phyloP scores from a whole-genome alignment of 2,329 filamentous ascomycete genomes.

The Scleromitrula shiraiana region DNA sequence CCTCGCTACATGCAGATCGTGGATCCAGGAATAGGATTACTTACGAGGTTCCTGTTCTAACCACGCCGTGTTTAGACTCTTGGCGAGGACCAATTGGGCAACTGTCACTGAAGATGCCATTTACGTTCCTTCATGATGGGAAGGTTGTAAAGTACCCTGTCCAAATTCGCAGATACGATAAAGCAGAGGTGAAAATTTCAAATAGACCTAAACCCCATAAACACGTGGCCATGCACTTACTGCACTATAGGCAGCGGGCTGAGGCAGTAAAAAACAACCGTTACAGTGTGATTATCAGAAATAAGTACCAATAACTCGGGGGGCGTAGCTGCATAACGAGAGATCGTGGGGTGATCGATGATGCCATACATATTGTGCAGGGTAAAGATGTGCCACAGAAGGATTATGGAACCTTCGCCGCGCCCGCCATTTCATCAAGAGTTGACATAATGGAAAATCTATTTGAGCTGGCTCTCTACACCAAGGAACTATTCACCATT shows the following conservation, averaged over 20 bases:
- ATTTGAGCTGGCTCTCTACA: neutral
- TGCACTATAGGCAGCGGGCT: too few species aligned
- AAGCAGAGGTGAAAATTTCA: neutral
- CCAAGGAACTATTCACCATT: too few species aligned
- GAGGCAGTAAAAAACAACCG: neutral
- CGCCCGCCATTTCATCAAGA: neutral
- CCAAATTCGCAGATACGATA: conserved; percentile 4
- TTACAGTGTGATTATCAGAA: neutral
- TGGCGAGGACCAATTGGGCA: neutral
- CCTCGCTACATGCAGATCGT: neutral
- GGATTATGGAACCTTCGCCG: conserved; percentile 4
- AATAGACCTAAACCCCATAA: neutral
- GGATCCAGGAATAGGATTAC: conserved; percentile 5
- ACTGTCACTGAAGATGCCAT: neutral
- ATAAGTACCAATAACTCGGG: too few species aligned
- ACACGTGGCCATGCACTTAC: conserved; percentile 3
- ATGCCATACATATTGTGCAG: conserved; percentile 1
- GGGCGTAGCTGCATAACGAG: neutral
- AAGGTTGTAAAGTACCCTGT: too few species aligned
- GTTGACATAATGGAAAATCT: neutral
- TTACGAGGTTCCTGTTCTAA: conserved; percentile 2
- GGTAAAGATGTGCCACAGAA: neutral
- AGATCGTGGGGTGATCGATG: conserved; percentile 4
- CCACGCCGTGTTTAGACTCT: neutral
- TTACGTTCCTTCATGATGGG: too few species aligned